Conservation (phyloP, 2,329 filamentous ascomycete species). For the Fusarium pseudograminearum region DNA sequence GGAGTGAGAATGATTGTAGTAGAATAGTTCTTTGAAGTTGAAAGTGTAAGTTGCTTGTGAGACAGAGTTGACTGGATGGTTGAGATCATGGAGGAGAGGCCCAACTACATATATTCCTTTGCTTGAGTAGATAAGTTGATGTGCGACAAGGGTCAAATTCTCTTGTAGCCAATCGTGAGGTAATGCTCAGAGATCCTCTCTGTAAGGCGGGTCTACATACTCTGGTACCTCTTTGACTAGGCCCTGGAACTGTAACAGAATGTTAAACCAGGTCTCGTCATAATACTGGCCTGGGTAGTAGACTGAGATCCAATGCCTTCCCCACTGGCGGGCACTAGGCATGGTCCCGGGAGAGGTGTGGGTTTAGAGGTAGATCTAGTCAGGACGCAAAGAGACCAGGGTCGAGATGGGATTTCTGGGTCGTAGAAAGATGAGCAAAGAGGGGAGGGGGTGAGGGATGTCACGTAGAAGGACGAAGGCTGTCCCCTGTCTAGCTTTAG, state of each 20-base stretch:
- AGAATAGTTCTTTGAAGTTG: conserved; percentile 29
- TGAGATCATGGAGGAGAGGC: conserved; percentile 44
- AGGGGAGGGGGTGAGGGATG: conserved; percentile 43
- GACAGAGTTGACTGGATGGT: conserved; percentile 39
- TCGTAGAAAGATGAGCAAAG: conserved; percentile 46
- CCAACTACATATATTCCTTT: conserved; percentile 48
- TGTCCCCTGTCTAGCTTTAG: conserved; percentile 45
- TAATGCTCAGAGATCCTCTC: conserved; percentile 50
- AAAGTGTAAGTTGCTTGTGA: conserved; percentile 42
- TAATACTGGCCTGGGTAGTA: conserved; percentile 39
- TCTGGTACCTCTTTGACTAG: conserved; percentile 44
- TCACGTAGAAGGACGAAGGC: conserved; percentile 26
- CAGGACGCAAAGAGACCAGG: conserved; percentile 36
- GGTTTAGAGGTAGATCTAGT: conserved; percentile 34
- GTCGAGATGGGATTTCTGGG: conserved; percentile 41
- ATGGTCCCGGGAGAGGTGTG: conserved; percentile 33
- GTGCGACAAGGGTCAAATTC: conserved; percentile 48
- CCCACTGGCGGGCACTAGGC: conserved; percentile 34
- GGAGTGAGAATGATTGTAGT: conserved; percentile 35
- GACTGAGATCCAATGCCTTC: conserved; percentile 42
- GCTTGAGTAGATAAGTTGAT: conserved; percentile 44
- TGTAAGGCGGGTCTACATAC: conserved; percentile 39
- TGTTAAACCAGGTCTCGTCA: conserved; percentile 48
- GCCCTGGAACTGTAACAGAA: conserved; percentile 44
- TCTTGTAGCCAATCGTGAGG: conserved; percentile 51